These are phyloP conservation scores for Phellopilus nigrolimitatus DNA, from an alignment of 1,284 basidiomycete genomes.

Conservation along the genomic window DNA sequence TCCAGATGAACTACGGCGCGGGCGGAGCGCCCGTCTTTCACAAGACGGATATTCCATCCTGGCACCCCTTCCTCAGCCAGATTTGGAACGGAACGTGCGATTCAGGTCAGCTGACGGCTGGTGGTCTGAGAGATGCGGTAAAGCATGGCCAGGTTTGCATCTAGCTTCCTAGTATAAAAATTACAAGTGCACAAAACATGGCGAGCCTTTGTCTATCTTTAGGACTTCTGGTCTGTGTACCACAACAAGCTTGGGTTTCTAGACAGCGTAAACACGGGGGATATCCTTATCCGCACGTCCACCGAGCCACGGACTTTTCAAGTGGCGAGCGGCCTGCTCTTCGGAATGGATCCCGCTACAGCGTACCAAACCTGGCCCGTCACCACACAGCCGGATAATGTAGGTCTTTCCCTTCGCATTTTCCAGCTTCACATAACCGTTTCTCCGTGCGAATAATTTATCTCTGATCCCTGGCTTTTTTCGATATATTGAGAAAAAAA, in stretches of 20 bases:
- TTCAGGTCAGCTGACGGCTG: conserved; percentile 46
- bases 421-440: background rate
- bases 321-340: conserved; percentile 43
- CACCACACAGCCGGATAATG: conserved; percentile 37
- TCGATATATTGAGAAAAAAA: too few relatives aligned
- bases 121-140: conserved; percentile 43
- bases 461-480: background rate
- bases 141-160: conserved; percentile 42
- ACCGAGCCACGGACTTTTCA: conserved; percentile 30
- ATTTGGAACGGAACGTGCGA: conserved; percentile 57
- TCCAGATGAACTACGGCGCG: conserved; percentile 34
- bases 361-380: conserved; percentile 36
- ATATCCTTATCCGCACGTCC: conserved; percentile 27
- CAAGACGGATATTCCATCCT: conserved; percentile 34
- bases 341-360: conserved; percentile 43
- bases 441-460: background rate
- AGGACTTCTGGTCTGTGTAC: conserved; percentile 53
- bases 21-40: conserved; percentile 36
- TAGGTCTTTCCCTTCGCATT: conserved; percentile 21
- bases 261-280: conserved; percentile 32
- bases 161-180: background rate
- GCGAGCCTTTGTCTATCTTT: background rate
- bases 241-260: conserved; percentile 39
- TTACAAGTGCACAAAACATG: background rate
- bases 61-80: conserved; percentile 43